Evolutionary conservation across 2,329 filamentous ascomycete genomes (phyloP).

Genomic region (Orbilia quercus): DNA sequence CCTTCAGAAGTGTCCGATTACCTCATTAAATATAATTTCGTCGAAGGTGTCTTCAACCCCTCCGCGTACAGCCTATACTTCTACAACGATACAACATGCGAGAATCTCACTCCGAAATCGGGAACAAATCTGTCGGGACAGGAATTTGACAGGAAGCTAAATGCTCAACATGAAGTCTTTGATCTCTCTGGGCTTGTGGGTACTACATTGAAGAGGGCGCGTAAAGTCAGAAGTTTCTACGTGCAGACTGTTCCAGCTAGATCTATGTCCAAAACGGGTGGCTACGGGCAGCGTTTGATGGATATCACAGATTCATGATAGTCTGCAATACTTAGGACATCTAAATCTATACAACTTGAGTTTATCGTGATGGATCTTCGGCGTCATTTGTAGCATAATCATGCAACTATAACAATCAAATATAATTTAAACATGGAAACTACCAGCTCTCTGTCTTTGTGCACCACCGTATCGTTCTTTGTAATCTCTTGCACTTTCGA

Average conservation of each 20-base stretch:
- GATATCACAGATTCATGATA: neutral
- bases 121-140: neutral
- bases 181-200: constrained; percentile 31
- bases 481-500: constrained; percentile 48
- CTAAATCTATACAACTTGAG: neutral
- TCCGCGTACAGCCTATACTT: constrained; percentile 19
- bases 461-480: constrained; percentile 47
- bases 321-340: too few species aligned
- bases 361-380: too few species aligned
- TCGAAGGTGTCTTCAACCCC: constrained; percentile 33
- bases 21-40: constrained; percentile 41
- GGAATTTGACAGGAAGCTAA: constrained; percentile 13
- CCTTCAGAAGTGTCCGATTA: constrained; percentile 32
- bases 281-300: constrained; percentile 21
- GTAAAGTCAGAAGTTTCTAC: constrained; percentile 46
- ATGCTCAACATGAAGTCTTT: constrained; percentile 19
- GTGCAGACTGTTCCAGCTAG: constrained; percentile 24
- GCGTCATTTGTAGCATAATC: neutral
- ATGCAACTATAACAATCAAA: too few species aligned
- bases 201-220: constrained; percentile 20
- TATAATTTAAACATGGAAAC: constrained; percentile 49
- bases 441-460: constrained; percentile 50
- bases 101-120: constrained; percentile 15
- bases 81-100: constrained; percentile 41
- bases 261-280: constrained; percentile 9